Evolutionary conservation across 805 yeast genomes (phyloP), one percentile per base, ranked within the genome.

Genomic region (Starmerella scarabaei): DNA sequence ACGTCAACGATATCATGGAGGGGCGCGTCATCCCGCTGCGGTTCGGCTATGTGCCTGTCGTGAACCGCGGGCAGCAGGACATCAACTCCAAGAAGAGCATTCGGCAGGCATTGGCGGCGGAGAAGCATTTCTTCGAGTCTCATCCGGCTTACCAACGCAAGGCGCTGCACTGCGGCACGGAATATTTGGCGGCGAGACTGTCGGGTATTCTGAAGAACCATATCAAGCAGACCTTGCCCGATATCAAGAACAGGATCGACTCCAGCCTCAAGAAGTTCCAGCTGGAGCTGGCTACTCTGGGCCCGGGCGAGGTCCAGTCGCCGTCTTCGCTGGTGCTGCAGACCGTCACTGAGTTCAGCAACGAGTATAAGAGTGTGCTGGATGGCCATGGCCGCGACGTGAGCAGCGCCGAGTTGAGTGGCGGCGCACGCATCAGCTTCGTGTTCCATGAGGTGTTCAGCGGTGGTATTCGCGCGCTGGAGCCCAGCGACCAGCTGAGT

Each of bases 381-480:
- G 93, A 84, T 53, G 98, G 98, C 65, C 93, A 85, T 59, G 81
- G 93, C 29, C 80, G 76, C 60, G 98, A 88, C 55, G 70, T 91
- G 53, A 76, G 91, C 4, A 73, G 88, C 11, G 75, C 78, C 59
- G 98, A 91, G 64, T 72, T 91, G 52, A 80, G 93, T 52, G 98
- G 98, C 59, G 98, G 94, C 62, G 98, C 98, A 0, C 80, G 98
- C 70, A 83, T 91, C 49, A 80, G 94, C 30, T 91, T 85, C 66
- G 97, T 91, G 14, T 91, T 91, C 69, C 97, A 91, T 62, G 97
- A 91, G 65, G 82, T 91, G 45, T 91, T 77, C 68, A 80, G 88
- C 57, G 86, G 85, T 60, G 98, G 97, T 65, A 72, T 91, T 42
- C 73, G 74, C 57, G 80, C 95, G 0, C 67, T 91, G 45, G 97